Evolutionary conservation across 306 rosid species (phyloP).

Genomic region (Cicer arietinum): DNA sequence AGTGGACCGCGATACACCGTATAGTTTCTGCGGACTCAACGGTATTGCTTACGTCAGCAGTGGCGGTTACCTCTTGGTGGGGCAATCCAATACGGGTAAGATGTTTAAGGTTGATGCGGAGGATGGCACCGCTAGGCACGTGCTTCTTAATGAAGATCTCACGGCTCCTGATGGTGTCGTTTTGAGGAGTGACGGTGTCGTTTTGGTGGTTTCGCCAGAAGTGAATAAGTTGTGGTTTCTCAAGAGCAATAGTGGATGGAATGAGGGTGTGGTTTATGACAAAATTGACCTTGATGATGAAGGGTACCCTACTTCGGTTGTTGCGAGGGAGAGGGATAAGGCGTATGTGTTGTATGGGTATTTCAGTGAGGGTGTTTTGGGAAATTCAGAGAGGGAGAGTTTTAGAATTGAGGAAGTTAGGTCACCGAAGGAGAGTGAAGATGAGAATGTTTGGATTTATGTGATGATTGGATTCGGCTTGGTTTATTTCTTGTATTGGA

Average conservation of each 20-base stretch:
- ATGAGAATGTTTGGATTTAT: constrained; percentile 64
- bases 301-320: constrained; percentile 67
- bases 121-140: constrained; percentile 63
- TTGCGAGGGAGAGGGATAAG: constrained; percentile 55
- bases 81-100: constrained; percentile 82
- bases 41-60: constrained; percentile 76
- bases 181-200: constrained; percentile 66
- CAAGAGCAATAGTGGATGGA: constrained; percentile 76
- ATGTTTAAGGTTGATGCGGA: constrained; percentile 72
- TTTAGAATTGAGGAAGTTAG: constrained; percentile 68
- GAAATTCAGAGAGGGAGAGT: constrained; percentile 53
- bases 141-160: constrained; percentile 58
- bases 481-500: constrained; percentile 75
- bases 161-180: constrained; percentile 63
- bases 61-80: constrained; percentile 81
- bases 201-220: constrained; percentile 64
- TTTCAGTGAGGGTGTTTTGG: constrained; percentile 56
- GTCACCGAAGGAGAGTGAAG: constrained; percentile 57
- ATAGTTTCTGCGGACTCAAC: constrained; percentile 65
- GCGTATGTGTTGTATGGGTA: constrained; percentile 70
- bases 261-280: constrained; percentile 64
- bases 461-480: constrained; percentile 72
- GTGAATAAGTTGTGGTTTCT: constrained; percentile 58
- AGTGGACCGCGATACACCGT: constrained; percentile 42
- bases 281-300: constrained; percentile 62